These are phyloP conservation scores for Abortiporus biennis DNA, from an alignment of 1,284 basidiomycete genomes.

Conservation along the genomic window DNA sequence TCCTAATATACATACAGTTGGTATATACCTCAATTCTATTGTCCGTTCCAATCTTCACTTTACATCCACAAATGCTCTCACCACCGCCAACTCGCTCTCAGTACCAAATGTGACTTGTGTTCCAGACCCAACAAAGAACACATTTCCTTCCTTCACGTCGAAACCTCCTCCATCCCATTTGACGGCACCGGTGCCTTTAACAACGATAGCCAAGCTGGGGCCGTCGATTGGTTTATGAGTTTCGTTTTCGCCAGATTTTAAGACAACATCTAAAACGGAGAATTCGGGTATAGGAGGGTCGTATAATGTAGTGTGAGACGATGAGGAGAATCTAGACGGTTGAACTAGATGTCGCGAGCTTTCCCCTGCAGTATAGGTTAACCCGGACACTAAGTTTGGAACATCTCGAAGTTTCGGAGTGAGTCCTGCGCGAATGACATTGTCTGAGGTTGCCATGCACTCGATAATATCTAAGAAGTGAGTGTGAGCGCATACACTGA, in stretches of 20 bases:
- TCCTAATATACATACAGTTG: too few relatives aligned
- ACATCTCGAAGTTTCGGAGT: constrained; percentile 96
- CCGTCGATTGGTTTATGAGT: constrained; percentile 64
- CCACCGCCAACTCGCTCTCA: constrained; percentile 33
- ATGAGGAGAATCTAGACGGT: constrained; percentile 43
- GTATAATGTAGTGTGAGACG: constrained; percentile 55
- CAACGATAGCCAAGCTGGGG: constrained; percentile 81
- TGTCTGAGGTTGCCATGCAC: constrained; percentile 98
- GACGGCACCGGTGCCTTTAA: constrained; percentile 61
- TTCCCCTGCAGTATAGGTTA: constrained; percentile 80
- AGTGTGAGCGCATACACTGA: background rate
- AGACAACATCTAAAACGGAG: constrained; percentile 66
- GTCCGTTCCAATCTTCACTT: too few relatives aligned
- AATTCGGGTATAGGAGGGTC: constrained; percentile 96
- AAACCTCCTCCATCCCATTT: constrained; percentile 37
- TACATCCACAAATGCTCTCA: constrained; percentile 23
- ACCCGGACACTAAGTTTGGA: constrained; percentile 80
- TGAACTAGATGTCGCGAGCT: constrained; percentile 66
- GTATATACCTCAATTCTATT: too few relatives aligned
- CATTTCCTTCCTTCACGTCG: constrained; percentile 62
- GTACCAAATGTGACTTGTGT: constrained; percentile 45
- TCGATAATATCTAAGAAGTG: constrained; percentile 80
- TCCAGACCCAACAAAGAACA: constrained; percentile 82
- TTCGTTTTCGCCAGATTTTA: constrained; percentile 45
- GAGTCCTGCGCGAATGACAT: constrained; percentile 96